Percentiles rank a stretch among this genome's conserved stretches.
These are phyloP conservation scores for Striga hermonthica DNA, from an alignment of 305 asterid genomes.

Conservation along the genomic window DNA sequence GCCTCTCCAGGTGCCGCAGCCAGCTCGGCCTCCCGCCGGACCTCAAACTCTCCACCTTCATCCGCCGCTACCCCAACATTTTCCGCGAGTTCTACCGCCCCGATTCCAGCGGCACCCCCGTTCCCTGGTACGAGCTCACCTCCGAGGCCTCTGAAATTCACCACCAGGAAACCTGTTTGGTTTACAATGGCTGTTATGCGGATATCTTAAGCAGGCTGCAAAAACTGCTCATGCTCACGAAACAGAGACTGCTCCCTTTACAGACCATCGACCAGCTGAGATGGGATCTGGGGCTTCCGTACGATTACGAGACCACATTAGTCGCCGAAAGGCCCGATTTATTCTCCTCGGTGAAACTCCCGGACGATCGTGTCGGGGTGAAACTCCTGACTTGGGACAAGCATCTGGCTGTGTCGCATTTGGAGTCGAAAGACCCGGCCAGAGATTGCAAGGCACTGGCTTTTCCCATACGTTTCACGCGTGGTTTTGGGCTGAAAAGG, in stretches of 20 bases:
- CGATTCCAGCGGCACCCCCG: slow-evolving; percentile 74
- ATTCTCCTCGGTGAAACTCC: slow-evolving; percentile 50
- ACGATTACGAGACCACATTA: slow-evolving; percentile 48
- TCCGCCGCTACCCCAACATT: slow-evolving; percentile 73
- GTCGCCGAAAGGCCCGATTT: slow-evolving; percentile 44
- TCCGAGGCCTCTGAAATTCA: slow-evolving; percentile 44
- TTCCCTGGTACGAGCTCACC: slow-evolving; percentile 71
- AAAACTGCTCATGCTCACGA: slow-evolving; percentile 79
- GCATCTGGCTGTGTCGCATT: slow-evolving; percentile 54
- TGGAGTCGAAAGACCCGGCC: slow-evolving; percentile 41
- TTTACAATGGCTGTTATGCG: slow-evolving; percentile 35
- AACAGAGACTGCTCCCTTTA: slow-evolving; percentile 60
- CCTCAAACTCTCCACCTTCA: slow-evolving; percentile 66
- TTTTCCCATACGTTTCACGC: slow-evolving; percentile 70
- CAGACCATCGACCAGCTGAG: slow-evolving; percentile 77
- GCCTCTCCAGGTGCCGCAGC: slow-evolving; percentile 47
- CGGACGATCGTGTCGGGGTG: slow-evolving; percentile 68
- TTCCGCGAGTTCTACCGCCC: slow-evolving; percentile 56
- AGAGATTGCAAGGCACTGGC: slow-evolving; percentile 38
- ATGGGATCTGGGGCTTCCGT: slow-evolving; percentile 85
- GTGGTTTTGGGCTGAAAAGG: slow-evolving; percentile 86
- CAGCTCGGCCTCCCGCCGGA: slow-evolving; percentile 63
- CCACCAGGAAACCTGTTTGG: slow-evolving; percentile 39
- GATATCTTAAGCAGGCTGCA: slow-evolving; percentile 67
- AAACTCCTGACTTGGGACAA: slow-evolving; percentile 62